A percentile compares a stretch with the other conserved stretches of the same genome.
Conservation (phyloP, 768 basidiomycete species). For the Trametes gibbosa region DNA sequence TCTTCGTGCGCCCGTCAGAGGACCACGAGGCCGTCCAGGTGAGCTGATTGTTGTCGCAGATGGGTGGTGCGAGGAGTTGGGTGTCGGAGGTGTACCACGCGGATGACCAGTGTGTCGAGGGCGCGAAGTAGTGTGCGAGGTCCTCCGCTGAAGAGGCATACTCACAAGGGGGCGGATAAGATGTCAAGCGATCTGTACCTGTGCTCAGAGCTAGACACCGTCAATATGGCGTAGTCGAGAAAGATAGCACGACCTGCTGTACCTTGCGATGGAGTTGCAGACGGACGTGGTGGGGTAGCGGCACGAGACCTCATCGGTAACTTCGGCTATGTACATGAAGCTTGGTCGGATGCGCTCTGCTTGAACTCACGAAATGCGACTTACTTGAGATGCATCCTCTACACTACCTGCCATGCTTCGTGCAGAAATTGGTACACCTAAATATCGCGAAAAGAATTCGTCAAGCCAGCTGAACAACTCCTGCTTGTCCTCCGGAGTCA, state of each 20-base stretch:
- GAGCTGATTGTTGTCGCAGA: constrained; percentile 17
- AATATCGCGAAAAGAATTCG: constrained; percentile 65
- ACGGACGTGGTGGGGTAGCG: background rate
- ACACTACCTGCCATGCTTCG: background rate
- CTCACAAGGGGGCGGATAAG: constrained; percentile 34
- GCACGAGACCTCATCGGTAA: background rate
- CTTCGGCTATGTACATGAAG: background rate
- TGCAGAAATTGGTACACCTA: constrained; percentile 24
- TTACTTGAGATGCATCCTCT: constrained; percentile 7
- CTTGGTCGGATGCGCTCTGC: background rate
- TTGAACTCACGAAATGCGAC: background rate
- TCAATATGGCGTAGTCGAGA: background rate
- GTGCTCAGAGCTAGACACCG: background rate
- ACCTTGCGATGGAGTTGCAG: background rate
- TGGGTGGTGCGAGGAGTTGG: constrained; percentile 34
- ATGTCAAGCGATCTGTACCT: constrained; percentile 16
- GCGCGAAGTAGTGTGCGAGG: constrained; percentile 44
- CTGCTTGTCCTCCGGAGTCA: constrained; percentile 64
- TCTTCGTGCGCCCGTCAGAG: constrained; percentile 31
- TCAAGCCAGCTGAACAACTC: constrained; percentile 79
- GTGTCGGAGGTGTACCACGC: constrained; percentile 39
- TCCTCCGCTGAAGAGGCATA: constrained; percentile 41
- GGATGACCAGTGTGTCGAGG: constrained; percentile 39
- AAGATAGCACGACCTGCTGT: background rate
- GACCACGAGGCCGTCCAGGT: constrained; percentile 28